Percentiles rank a stretch among this genome's conserved stretches.
These are phyloP conservation scores for Tetracladium setigerum DNA, from an alignment of 495 filamentous ascomycete species.

Conservation along the genomic window DNA sequence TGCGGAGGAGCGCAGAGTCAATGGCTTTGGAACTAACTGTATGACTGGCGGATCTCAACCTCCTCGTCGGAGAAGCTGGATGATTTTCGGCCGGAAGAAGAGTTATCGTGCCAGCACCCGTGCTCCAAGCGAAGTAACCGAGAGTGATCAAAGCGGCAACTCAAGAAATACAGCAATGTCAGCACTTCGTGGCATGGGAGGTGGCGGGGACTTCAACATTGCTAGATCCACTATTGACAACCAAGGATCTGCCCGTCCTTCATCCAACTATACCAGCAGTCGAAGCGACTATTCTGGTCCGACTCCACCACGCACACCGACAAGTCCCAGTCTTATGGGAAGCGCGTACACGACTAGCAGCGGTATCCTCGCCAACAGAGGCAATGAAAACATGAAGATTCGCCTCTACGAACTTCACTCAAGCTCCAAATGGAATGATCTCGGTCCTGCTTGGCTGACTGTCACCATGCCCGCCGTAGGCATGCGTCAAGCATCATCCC, in stretches of 20 bases:
- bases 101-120: slow-evolving; percentile 49
- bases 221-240: slow-evolving; percentile 47
- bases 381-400: slow-evolving; percentile 64
- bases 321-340: slow-evolving; percentile 5
- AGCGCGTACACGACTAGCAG: slow-evolving; percentile 4
- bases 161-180: slow-evolving; percentile 55
- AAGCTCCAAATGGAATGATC: slow-evolving; percentile 78
- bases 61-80: slow-evolving; percentile 29
- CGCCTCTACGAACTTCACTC: slow-evolving; percentile 74
- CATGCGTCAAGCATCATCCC: slow-evolving; percentile 40
- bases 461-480: slow-evolving; percentile 64
- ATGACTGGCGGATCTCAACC: slow-evolving; percentile 5
- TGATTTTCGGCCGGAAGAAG: slow-evolving; percentile 48
- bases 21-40: slow-evolving; percentile 36
- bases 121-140: slow-evolving; percentile 29
- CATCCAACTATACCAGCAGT: slow-evolving; percentile 54
- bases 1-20: slow-evolving; percentile 49
- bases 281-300: slow-evolving; percentile 37
- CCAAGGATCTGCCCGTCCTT: slow-evolving; percentile 36
- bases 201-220: slow-evolving; percentile 61
- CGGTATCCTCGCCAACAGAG: slow-evolving; percentile 1
- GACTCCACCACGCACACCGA: slow-evolving; percentile 51
- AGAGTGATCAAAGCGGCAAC: slow-evolving; percentile 26
- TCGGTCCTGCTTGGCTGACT: slow-evolving; percentile 74
- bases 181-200: slow-evolving; percentile 35